Base-by-base conservation (phyloP, 2,329 filamentous ascomycete species). In the Fusarium brachygibbosum region DNA sequence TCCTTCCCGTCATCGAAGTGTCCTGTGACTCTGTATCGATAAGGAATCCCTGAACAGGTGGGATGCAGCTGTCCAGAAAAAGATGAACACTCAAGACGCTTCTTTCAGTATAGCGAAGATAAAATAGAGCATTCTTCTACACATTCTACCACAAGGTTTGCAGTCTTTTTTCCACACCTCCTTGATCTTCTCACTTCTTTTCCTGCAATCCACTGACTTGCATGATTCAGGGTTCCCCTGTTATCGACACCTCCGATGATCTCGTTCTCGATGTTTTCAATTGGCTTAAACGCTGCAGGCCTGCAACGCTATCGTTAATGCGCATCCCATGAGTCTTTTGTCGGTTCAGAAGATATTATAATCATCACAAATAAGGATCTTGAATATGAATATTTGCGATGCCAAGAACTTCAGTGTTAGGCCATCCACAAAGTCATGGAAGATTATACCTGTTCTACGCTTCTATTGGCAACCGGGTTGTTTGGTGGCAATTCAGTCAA, bases 11-110 rank as follows among this genome's bases (percentile, higher is more conserved):
- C 68, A 68, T 70, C 63, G 57, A 37, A 48, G 48, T 44, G 51
- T 68, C 67, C 52, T 67, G 67, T 70, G 68, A 70, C 67, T 46
- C 45, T 63, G 48, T 68, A 70, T 70, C 67, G 67, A 70, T 70
- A 70, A 70, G 25, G 50, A 28, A 68, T 56, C 48, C n/a, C 23
- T 40, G 53, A 53, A 25, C 16, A 44, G 31, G 38, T 45, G 44
- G 29, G 59, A 48, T 45, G 42, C 8, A 42, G 11, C 35, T 28
- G 9, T 42, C n/a, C 35, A 65, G 29, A 66, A 60, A 64, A 64
- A 64, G 38, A 64, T 45, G 52, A 51, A 44, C 52, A 58, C 29
- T 32, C 6, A 23, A 35, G 21, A 45, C 37, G 12, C 25, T 25
- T 23, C 49, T 58, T 31, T 40, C 10, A 42, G 48, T 16, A 25